These are phyloP conservation scores for Brassica balearica DNA, from an alignment of 441 rosid species.

Conservation along the genomic window DNA sequence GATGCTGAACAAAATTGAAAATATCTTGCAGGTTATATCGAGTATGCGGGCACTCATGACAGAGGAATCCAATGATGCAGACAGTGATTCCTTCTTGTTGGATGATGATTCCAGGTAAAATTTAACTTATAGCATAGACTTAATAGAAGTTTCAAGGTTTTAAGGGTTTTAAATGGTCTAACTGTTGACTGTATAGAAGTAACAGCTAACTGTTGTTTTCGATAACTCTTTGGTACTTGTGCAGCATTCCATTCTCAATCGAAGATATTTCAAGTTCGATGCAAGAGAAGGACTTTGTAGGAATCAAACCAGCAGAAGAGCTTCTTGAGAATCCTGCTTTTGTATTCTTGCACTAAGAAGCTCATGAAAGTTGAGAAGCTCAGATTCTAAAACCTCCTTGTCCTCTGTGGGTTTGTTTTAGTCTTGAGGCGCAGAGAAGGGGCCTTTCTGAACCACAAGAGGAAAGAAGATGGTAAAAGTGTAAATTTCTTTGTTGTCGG, in stretches of 20 bases:
- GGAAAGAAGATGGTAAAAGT: constrained; percentile 39
- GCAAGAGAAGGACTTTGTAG: constrained; percentile 65
- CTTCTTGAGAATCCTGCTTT: constrained; percentile 79
- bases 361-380: constrained; percentile 18
- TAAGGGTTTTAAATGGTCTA: neutral
- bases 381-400: constrained; percentile 37
- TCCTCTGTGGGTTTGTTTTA: constrained; percentile 26
- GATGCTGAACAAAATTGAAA: constrained; percentile 19
- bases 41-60: constrained; percentile 75
- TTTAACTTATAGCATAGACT: neutral
- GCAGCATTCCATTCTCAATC: constrained; percentile 85
- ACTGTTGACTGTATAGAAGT: no score
- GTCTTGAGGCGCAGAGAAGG: constrained; percentile 29
- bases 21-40: constrained; percentile 58
- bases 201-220: neutral
- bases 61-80: constrained; percentile 72
- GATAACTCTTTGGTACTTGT: neutral
- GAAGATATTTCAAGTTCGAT: constrained; percentile 63
- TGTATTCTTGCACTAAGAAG: constrained; percentile 62
- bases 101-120: constrained; percentile 70
- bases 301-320: constrained; percentile 67
- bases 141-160: neutral
- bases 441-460: constrained; percentile 27
- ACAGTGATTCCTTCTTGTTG: constrained; percentile 66
- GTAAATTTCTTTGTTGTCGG: constrained; percentile 43